Conservation (phyloP, 345 rosid species). For the Salix suchowensis region DNA sequence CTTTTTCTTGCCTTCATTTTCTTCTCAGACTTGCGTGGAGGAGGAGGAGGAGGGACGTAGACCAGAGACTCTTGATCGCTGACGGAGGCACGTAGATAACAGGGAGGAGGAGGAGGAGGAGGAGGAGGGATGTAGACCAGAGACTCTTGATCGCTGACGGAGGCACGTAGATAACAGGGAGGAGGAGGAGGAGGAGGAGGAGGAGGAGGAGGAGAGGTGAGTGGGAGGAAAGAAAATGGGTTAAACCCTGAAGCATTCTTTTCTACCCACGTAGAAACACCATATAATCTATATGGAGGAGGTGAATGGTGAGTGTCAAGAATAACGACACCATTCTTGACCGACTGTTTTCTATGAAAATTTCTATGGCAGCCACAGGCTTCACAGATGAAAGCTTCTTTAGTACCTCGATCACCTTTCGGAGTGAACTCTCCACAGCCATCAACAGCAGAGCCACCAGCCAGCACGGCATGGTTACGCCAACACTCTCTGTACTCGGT, state of each 20-base stretch:
- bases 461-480: conserved; percentile 71
- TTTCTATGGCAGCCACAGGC: conserved; percentile 81
- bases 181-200: not conserved
- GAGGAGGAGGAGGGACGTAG: not conserved
- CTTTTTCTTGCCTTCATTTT: not conserved
- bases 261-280: too few species aligned
- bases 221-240: too few species aligned
- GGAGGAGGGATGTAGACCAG: not conserved
- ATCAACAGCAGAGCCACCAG: conserved; percentile 73
- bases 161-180: too few species aligned
- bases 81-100: not conserved
- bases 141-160: too few species aligned
- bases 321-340: not conserved
- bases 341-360: conserved; percentile 58
- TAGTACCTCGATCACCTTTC: conserved; percentile 42
- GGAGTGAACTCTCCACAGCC: conserved; percentile 86
- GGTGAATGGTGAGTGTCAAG: not conserved
- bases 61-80: not conserved
- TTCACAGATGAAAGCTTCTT: conserved; percentile 51
- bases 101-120: not conserved
- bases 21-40: not conserved
- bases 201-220: not conserved
- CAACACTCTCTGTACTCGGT: conserved; percentile 62
- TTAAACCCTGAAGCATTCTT: too few species aligned
- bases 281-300: not conserved